Evolutionary conservation across 1,284 basidiomycete genomes (phyloP).

Genomic region (Microbotryum silenes-acaulis): DNA sequence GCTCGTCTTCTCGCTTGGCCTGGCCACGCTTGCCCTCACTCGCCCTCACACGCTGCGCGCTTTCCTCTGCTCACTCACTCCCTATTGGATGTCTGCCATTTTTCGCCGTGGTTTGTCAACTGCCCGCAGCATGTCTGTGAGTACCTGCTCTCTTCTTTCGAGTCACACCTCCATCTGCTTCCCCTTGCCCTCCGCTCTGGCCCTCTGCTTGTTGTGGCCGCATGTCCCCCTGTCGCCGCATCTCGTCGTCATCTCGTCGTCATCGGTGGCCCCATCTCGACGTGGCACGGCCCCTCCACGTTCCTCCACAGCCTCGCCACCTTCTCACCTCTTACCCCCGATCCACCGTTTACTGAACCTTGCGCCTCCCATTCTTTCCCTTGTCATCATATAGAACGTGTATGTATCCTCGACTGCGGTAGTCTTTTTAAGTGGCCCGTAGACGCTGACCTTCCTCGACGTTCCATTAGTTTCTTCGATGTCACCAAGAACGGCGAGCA

Average conservation of each 20-base stretch:
- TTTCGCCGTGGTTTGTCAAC: slow-evolving; percentile 11
- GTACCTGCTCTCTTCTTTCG: background rate
- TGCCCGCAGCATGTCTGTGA: slow-evolving; percentile 13
- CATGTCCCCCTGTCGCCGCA: background rate
- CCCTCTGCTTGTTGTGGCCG: background rate
- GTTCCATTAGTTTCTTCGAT: slow-evolving; percentile 28
- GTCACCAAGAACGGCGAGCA: slow-evolving; percentile 29
- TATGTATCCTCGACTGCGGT: background rate
- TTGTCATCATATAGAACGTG: slow-evolving; percentile 44
- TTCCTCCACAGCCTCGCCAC: background rate
- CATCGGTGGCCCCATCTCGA: too few relatives aligned
- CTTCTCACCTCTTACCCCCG: background rate
- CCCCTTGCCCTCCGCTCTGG: background rate
- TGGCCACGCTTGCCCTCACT: too few relatives aligned
- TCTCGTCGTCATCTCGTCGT: too few relatives aligned
- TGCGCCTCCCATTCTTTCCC: slow-evolving; percentile 7
- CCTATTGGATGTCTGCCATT: slow-evolving; percentile 6
- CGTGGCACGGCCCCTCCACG: too few relatives aligned
- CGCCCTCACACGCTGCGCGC: too few relatives aligned
- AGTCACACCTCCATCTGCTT: background rate
- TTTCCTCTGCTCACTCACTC: too few relatives aligned
- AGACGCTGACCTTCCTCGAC: background rate
- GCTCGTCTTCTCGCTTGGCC: too few relatives aligned
- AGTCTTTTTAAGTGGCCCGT: too few relatives aligned
- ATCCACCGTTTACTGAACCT: background rate